phyloP scores from a whole-genome alignment of 2,329 filamentous ascomycete genomes.

The Cercospora sp. region DNA sequence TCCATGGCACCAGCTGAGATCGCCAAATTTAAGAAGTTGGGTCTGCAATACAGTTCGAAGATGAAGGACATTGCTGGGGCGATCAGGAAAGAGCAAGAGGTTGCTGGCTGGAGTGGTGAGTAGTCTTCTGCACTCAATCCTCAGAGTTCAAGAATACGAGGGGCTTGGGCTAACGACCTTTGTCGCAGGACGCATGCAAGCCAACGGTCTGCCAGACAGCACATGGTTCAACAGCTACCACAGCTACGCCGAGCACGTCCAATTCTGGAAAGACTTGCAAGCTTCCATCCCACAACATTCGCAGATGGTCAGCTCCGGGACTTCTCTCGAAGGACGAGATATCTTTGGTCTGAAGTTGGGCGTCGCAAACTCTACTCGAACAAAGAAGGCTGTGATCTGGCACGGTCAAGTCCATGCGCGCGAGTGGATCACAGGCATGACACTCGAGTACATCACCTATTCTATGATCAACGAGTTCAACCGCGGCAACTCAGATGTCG shows the following conservation, averaged over 20 bases:
- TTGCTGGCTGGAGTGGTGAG: not conserved
- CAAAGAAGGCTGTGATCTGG: slow-evolving; percentile 57
- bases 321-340: slow-evolving; percentile 49
- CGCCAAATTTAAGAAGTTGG: slow-evolving; percentile 37
- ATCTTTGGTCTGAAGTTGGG: slow-evolving; percentile 56
- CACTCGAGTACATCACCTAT: slow-evolving; percentile 55
- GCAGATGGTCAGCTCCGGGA: slow-evolving; percentile 53
- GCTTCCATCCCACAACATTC: slow-evolving; percentile 50
- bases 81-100: slow-evolving; percentile 34
- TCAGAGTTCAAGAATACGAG: too few species aligned
- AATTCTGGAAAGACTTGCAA: slow-evolving; percentile 52
- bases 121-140: not conserved
- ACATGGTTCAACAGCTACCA: slow-evolving; percentile 59
- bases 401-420: slow-evolving; percentile 62
- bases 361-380: slow-evolving; percentile 46
- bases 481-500: slow-evolving; percentile 41
- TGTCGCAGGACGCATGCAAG: slow-evolving; percentile 37
- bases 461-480: slow-evolving; percentile 52
- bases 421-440: slow-evolving; percentile 61
- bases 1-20: slow-evolving; percentile 11
- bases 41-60: slow-evolving; percentile 46
- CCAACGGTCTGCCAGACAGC: slow-evolving; percentile 32
- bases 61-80: slow-evolving; percentile 43
- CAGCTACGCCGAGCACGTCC: slow-evolving; percentile 54
- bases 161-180: not conserved